Base-by-base conservation (phyloP, 495 filamentous ascomycete species). In the Aspergillus affinis region DNA sequence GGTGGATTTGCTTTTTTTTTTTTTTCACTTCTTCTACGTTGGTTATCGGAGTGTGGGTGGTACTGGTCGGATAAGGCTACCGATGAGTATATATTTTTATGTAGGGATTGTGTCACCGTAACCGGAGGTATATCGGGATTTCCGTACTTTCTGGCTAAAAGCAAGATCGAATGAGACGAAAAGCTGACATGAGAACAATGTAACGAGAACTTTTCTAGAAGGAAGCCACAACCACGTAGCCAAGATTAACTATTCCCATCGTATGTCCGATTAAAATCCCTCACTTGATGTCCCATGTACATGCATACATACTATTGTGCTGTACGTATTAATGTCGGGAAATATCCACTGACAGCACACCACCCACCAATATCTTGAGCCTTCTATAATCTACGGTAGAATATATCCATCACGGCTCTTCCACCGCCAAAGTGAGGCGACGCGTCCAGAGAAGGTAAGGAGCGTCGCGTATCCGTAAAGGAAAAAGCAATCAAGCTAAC, bases 171-270 rank as follows among this genome's bases (percentile, higher is more conserved):
- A 13, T 15, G 3, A 41, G 13, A 4, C n/a, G n/a, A 41, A 41
- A 13, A 15, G 13, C 2, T 41, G 36, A 41, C 36, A 41, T 13
- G 36, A 41, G 13, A 41, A 41, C 36, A 41, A 41, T 41, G 30
- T 32, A 13, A 41, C 36, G 36, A 69, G 68, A 69, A 62, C 66
- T 65, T 67, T 52, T 41, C 36, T 41, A 41, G 36, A 41, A 41
- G 29, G 23, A 57, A 52, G 21, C 45, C 55, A 52, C 47, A 30
- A 48, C 30, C 15, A 41, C 27, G 20, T 41, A 41, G 36, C 36
- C 36, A 41, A 41, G 36, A 13, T 41, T 2, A 41, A 41, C 36
- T 41, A 41, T 41, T 41, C 10, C 36, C 4, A 15, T 17, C 13
- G 36, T 17, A 41, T 41, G 36, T 41, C 36, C 10, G 36, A 41